Conservation (phyloP, 768 basidiomycete genomes). For the Russula sp. region DNA sequence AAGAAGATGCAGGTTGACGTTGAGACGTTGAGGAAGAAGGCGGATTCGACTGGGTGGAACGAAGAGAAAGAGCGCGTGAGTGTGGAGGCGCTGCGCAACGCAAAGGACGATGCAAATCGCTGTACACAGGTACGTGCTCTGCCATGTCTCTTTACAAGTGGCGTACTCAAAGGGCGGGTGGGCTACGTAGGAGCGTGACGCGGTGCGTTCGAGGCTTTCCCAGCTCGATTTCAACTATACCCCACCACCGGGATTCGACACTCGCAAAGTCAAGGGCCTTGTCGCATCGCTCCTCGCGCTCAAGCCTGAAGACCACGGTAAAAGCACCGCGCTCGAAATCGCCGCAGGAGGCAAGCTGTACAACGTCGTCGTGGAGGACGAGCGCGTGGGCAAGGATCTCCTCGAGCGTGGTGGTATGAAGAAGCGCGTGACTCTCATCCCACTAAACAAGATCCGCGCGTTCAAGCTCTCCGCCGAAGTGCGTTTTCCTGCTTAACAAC, state of each 20-base stretch:
- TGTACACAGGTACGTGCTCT: constrained; percentile 56
- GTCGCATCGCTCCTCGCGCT: constrained; percentile 87
- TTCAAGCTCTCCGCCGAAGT: constrained; percentile 53
- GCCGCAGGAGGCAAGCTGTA: constrained; percentile 86
- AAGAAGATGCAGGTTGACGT: constrained; percentile 57
- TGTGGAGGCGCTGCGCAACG: constrained; percentile 50
- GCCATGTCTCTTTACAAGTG: background rate
- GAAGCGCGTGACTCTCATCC: constrained; percentile 91
- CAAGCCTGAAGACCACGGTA: constrained; percentile 62
- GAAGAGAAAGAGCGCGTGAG: constrained; percentile 64
- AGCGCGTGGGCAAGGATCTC: constrained; percentile 81
- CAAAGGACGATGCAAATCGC: constrained; percentile 51
- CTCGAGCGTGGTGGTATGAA: constrained; percentile 73
- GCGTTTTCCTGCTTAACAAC: constrained; percentile 22
- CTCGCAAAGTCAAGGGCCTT: constrained; percentile 82
- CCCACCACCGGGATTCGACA: constrained; percentile 79
- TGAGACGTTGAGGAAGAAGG: constrained; percentile 49
- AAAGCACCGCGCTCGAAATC: constrained; percentile 89
- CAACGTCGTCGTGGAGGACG: constrained; percentile 92
- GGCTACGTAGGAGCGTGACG: constrained; percentile 57
- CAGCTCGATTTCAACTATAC: constrained; percentile 82
- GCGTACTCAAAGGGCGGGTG: background rate
- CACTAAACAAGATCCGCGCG: constrained; percentile 84
- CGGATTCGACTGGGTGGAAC: constrained; percentile 71
- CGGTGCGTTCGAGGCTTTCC: constrained; percentile 60